phyloP scores from a whole-genome alignment of 2,329 filamentous ascomycete species.

The Stemphylium beticola region DNA sequence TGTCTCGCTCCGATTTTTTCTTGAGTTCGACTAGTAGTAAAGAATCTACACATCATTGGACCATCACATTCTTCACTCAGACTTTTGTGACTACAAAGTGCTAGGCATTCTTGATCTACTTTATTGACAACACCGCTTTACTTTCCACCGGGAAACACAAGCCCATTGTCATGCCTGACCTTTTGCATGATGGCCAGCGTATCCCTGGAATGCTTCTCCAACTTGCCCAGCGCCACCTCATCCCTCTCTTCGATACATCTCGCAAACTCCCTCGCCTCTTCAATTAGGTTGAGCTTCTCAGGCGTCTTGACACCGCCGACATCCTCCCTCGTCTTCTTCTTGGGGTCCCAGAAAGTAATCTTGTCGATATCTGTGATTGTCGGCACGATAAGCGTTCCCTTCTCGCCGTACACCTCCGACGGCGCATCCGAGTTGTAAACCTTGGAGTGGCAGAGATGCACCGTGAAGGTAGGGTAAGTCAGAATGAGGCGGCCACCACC shows the following conservation, averaged over 20 bases:
- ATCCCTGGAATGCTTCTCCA: conserved; percentile 51
- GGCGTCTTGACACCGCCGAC: conserved; percentile 47
- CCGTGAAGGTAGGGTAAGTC: conserved; percentile 53
- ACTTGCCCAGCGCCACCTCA: conserved; percentile 41
- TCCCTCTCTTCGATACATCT: conserved; percentile 52
- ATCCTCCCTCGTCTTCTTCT: conserved; percentile 51
- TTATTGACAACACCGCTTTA: conserved; percentile 2
- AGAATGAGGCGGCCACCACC: conserved; percentile 54
- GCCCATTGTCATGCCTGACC: conserved; percentile 53
- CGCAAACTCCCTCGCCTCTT: conserved; percentile 56
- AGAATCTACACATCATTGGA: too few species aligned
- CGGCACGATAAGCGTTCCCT: conserved; percentile 54
- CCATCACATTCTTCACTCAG: too few species aligned
- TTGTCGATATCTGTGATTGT: conserved; percentile 54
- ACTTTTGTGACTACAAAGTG: too few species aligned
- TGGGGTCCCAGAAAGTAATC: conserved; percentile 51
- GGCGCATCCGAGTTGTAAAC: conserved; percentile 53
- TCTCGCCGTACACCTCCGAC: conserved; percentile 56
- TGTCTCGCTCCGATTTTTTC: too few species aligned
- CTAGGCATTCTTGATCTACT: too few species aligned
- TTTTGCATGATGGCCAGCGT: conserved; percentile 53
- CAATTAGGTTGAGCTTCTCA: conserved; percentile 53
- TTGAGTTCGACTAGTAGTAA: too few species aligned
- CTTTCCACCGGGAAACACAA: conserved; percentile 47
- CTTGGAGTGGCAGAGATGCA: conserved; percentile 53